Percentiles rank a stretch among this genome's conserved stretches.
Evolutionary conservation across 2,329 filamentous ascomycete species (phyloP).

Genomic region (Colletotrichum lindemuthianum): DNA sequence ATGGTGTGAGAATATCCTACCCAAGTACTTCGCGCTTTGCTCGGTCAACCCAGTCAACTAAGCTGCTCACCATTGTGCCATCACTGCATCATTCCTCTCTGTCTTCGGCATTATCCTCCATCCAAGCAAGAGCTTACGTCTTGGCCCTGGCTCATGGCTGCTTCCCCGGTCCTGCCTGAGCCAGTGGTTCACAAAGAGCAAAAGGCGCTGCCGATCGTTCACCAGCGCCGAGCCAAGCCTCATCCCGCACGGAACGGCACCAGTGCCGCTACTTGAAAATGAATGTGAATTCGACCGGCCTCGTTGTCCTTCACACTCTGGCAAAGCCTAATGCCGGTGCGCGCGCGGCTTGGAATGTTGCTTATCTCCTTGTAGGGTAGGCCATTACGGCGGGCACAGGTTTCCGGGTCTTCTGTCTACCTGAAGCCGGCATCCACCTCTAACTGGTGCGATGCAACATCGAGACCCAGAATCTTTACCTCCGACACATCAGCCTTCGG

Average conservation of each 20-base stretch:
- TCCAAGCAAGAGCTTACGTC: constrained; percentile 17
- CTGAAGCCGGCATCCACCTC: constrained; percentile 8
- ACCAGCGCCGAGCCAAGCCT: constrained; percentile 24
- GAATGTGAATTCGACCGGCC: constrained; percentile 9
- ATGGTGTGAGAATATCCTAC: too few species aligned
- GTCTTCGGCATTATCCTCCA: constrained; percentile 2
- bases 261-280: constrained; percentile 12
- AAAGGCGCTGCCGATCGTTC: constrained; percentile 31
- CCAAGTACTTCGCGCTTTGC: not conserved
- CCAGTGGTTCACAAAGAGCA: constrained; percentile 19
- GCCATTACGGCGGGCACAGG: not conserved
- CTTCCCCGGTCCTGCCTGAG: constrained; percentile 24
- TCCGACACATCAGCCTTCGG: constrained; percentile 9
- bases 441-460: constrained; percentile 8
- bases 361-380: constrained; percentile 9
- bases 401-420: not conserved
- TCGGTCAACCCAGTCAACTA: not conserved
- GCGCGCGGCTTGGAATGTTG: not conserved
- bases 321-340: not conserved
- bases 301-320: not conserved
- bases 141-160: constrained; percentile 10
- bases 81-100: constrained; percentile 31
- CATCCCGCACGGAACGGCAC: constrained; percentile 22
- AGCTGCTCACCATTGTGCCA: constrained; percentile 4
- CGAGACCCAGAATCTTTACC: not conserved